These are phyloP conservation scores for Chlorella sorokiniana DNA, from an alignment of 139 green algal species.

Conservation along the genomic window DNA sequence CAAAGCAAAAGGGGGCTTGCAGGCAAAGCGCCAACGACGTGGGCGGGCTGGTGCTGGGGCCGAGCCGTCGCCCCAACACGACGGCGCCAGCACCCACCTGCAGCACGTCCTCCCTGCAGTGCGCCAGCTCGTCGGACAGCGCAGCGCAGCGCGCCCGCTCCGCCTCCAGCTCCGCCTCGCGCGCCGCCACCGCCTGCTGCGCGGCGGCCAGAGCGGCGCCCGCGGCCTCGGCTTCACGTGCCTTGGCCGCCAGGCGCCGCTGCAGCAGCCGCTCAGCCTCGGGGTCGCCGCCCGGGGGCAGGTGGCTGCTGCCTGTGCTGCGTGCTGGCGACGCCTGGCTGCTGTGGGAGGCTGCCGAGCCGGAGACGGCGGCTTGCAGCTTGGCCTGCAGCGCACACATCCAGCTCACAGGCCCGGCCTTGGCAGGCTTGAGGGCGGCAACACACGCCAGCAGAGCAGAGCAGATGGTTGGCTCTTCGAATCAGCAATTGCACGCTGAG, in stretches of 20 bases:
- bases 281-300: not conserved
- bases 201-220: not conserved
- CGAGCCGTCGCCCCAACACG: not conserved
- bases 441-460: too few species aligned
- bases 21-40: too few species aligned
- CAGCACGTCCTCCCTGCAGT: not conserved
- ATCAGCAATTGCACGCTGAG: not conserved
- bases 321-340: not conserved
- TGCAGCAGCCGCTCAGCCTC: not conserved
- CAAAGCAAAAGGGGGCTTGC: not conserved
- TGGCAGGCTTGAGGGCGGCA: too few species aligned
- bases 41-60: too few species aligned
- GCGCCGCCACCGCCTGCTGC: not conserved
- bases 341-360: not conserved
- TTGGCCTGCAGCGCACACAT: not conserved
- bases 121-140: constrained; percentile 12
- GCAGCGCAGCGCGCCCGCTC: not conserved
- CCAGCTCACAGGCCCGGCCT: too few species aligned
- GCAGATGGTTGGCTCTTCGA: not conserved
- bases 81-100: constrained; percentile 10
- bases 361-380: not conserved
- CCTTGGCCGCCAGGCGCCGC: constrained; percentile 4
- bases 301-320: not conserved
- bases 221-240: constrained; percentile 15
- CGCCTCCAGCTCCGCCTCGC: constrained; percentile 11